Conservation (phyloP, 495 filamentous ascomycete genomes). For the Oidiodendron maius region DNA sequence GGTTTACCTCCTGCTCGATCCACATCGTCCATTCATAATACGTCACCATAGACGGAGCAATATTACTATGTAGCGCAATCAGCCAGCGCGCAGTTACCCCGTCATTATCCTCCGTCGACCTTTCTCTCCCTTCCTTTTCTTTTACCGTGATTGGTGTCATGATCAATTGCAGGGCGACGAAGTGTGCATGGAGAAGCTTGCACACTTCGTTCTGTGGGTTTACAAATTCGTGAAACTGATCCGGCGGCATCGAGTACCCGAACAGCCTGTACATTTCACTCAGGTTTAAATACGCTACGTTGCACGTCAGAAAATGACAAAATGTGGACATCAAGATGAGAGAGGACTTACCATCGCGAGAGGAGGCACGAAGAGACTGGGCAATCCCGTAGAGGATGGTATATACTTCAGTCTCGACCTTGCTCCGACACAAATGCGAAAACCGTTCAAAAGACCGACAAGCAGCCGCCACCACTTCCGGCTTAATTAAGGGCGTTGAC, state of each 20-base stretch:
- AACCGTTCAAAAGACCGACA: slow-evolving; percentile 28
- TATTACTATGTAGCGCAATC: slow-evolving; percentile 29
- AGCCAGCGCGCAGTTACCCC: slow-evolving; percentile 12
- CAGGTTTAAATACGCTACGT: slow-evolving; percentile 25
- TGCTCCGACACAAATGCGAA: slow-evolving; percentile 24
- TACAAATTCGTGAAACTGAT: slow-evolving; percentile 46
- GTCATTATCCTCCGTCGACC: background rate
- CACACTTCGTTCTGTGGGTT: slow-evolving; percentile 40
- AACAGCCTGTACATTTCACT: slow-evolving; percentile 29
- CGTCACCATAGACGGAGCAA: slow-evolving; percentile 29
- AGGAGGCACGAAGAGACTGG: slow-evolving; percentile 19
- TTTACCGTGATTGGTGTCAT: slow-evolving; percentile 37
- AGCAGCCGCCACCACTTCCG: slow-evolving; percentile 31
- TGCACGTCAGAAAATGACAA: background rate
- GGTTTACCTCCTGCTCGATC: slow-evolving; percentile 31
- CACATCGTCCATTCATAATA: slow-evolving; percentile 43
- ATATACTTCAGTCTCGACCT: slow-evolving; percentile 18
- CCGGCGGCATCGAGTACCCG: slow-evolving; percentile 33
- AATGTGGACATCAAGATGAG: background rate
- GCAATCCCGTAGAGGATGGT: slow-evolving; percentile 15
- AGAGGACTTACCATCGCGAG: slow-evolving; percentile 20
- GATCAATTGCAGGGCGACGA: slow-evolving; percentile 51
- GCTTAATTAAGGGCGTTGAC: slow-evolving; percentile 29
- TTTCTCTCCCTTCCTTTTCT: slow-evolving; percentile 2
- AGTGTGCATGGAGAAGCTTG: slow-evolving; percentile 51